These are phyloP conservation scores for Brachypodium distachyon DNA, from an alignment of 202 grass and related monocot genomes.

Conservation along the genomic window DNA sequence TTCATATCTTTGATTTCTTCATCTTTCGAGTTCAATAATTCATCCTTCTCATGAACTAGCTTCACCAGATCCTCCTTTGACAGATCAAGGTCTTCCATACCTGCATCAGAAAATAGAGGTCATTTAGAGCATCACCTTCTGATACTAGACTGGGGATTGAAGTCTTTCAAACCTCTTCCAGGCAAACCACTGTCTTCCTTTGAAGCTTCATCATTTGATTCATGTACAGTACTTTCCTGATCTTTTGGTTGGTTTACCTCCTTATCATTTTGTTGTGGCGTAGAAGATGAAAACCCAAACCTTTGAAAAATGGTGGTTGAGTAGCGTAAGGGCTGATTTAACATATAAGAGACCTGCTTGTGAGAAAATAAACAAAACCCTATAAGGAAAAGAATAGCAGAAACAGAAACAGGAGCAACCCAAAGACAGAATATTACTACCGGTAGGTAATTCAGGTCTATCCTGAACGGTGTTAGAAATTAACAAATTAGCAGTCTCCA, in stretches of 20 bases:
- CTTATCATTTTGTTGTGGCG: conserved; percentile 22
- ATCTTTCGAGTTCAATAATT: conserved; percentile 57
- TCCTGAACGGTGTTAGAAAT: background rate
- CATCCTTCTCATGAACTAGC: conserved; percentile 79
- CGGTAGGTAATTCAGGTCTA: background rate
- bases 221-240: background rate
- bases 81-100: conserved; percentile 27
- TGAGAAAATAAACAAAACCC: background rate
- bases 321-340: conserved; percentile 32
- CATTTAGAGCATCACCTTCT: conserved; percentile 21
- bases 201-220: background rate
- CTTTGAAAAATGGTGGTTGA: conserved; percentile 45
- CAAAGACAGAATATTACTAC: background rate
- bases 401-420: background rate
- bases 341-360: conserved; percentile 5
- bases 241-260: conserved; percentile 30
- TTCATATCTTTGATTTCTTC: conserved; percentile 78
- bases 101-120: conserved; percentile 42
- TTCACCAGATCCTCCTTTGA: conserved; percentile 63
- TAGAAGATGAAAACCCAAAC: conserved; percentile 55
- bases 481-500: background rate
- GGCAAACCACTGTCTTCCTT: conserved; percentile 13
- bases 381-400: background rate
- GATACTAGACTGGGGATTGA: background rate
- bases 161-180: conserved; percentile 9